Conservation (phyloP, 2,329 filamentous ascomycete genomes). For the Fusarium decemcellulare region DNA sequence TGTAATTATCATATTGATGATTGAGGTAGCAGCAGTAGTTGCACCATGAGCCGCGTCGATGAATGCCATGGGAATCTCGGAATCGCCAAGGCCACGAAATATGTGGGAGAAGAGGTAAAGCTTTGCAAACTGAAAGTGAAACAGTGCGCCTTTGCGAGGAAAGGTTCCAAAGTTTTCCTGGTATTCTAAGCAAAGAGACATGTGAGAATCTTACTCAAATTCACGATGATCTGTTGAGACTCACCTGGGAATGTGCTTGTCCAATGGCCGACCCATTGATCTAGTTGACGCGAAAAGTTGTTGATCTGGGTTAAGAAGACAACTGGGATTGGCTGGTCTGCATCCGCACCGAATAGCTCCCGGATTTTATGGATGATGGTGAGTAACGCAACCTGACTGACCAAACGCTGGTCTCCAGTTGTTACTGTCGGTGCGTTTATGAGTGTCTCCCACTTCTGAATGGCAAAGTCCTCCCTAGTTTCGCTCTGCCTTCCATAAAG, state of each 20-base stretch:
- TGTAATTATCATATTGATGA: no score
- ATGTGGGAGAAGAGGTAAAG: constrained; percentile 1
- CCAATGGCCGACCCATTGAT: not conserved
- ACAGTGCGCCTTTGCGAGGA: not conserved
- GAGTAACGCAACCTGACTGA: no score
- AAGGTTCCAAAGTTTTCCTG: not conserved
- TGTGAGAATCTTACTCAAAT: not conserved
- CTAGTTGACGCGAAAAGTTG: not conserved
- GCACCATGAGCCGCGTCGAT: no score
- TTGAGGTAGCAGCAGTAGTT: no score
- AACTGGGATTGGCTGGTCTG: no score
- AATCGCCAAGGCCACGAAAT: not conserved
- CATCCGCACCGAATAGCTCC: no score
- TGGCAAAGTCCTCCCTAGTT: no score
- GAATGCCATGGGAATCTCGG: not conserved
- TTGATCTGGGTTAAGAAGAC: not conserved
- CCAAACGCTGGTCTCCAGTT: no score
- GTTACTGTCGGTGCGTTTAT: no score
- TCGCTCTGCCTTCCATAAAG: no score
- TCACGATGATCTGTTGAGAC: not conserved
- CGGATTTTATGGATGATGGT: no score
- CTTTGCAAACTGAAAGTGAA: not conserved
- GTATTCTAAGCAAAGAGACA: not conserved
- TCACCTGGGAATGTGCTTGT: not conserved
- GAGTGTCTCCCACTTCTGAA: no score